Percentiles rank a stretch among this genome's conserved stretches.
phyloP scores from a whole-genome alignment of 208 protist species.

The Lotmaria passim region DNA sequence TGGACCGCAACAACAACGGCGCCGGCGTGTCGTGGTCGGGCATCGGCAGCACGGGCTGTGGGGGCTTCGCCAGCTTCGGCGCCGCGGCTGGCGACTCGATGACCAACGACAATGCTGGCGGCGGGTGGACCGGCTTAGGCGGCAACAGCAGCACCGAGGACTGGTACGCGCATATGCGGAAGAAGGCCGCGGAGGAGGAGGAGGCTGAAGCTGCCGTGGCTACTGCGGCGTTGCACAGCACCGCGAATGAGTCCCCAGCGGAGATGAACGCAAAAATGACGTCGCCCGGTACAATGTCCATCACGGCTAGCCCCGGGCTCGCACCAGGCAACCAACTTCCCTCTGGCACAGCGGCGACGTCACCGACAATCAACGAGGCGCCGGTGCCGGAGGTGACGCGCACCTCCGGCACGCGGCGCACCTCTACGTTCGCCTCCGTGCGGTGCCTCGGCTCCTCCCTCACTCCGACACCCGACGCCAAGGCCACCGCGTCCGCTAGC shows the following conservation, averaged over 20 bases:
- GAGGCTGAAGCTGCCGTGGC: constrained; percentile 13
- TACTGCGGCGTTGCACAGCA: background rate
- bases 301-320: background rate
- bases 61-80: constrained; percentile 17
- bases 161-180: constrained; percentile 73
- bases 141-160: constrained; percentile 45
- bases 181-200: constrained; percentile 43
- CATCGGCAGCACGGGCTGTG: constrained; percentile 29
- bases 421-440: background rate
- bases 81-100: constrained; percentile 1
- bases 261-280: background rate
- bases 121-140: constrained; percentile 51
- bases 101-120: constrained; percentile 10
- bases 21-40: constrained; percentile 11
- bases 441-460: background rate
- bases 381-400: constrained; percentile 8
- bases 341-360: background rate
- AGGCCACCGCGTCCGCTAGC: background rate
- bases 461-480: background rate
- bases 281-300: constrained; percentile 17
- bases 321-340: background rate
- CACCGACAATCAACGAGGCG: background rate
- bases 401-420: background rate
- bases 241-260: background rate
- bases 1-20: constrained; percentile 22